A percentile compares a stretch with the other conserved stretches of the same genome.
These are phyloP conservation scores for Triticum timopheevii DNA, from an alignment of 176 grass and related monocot species.

Conservation along the genomic window DNA sequence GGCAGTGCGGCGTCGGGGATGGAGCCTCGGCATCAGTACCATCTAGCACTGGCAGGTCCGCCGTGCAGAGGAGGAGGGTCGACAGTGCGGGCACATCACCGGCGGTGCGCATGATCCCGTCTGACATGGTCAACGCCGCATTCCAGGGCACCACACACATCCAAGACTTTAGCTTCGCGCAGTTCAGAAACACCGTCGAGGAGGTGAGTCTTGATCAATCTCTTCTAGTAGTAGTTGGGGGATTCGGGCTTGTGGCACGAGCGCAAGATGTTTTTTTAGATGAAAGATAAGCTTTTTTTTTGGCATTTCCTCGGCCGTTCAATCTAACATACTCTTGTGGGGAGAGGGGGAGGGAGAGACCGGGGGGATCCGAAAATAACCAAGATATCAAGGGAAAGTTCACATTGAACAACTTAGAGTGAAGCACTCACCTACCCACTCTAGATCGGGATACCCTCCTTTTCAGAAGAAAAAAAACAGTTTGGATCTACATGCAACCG, in stretches of 20 bases:
- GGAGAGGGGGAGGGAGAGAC: not conserved
- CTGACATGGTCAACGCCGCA: not conserved
- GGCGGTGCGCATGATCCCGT: not conserved
- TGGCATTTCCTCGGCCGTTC: not conserved
- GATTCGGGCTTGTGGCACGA: not conserved
- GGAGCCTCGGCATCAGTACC: not conserved
- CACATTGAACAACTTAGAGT: not conserved
- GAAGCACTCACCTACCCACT: not conserved
- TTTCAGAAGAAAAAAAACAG: not conserved
- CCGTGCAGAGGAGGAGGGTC: conserved; percentile 3
- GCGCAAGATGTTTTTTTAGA: not conserved
- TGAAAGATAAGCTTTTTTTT: not conserved
- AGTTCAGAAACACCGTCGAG: conserved; percentile 60
- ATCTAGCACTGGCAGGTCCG: not conserved
- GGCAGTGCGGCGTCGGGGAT: conserved; percentile 51
- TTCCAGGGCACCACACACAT: conserved; percentile 23
- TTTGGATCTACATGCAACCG: not conserved
- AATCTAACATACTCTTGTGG: not conserved
- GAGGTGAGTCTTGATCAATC: conserved; percentile 41
- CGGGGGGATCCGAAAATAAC: too few species aligned
- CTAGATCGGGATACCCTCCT: not conserved
- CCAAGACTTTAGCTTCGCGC: conserved; percentile 56
- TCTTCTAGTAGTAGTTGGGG: not conserved
- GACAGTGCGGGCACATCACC: not conserved
- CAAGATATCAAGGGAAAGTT: not conserved